Conservation (phyloP, 306 rosid species). For the Casuarina equisetifolia region DNA sequence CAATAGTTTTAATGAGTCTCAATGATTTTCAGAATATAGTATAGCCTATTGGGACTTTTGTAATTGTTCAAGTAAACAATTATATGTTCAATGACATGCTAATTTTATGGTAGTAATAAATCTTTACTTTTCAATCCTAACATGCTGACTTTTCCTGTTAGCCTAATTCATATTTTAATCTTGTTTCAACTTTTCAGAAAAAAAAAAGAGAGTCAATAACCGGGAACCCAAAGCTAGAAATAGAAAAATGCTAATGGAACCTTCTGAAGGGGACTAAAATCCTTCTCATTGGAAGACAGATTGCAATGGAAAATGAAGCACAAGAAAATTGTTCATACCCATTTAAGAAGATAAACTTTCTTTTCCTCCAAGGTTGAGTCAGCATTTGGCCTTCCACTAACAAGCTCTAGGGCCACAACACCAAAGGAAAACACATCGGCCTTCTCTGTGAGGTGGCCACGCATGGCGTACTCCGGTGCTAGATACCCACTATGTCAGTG, state of each 20-base stretch:
- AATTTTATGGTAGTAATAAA: too few relatives aligned
- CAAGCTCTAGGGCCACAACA: conserved; percentile 47
- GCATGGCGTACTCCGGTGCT: conserved; percentile 38
- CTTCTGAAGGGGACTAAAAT: neutral
- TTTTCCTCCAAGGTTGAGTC: conserved; percentile 58
- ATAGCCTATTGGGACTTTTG: too few relatives aligned
- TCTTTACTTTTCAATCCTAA: too few relatives aligned
- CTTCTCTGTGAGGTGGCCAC: conserved; percentile 83
- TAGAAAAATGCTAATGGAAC: neutral
- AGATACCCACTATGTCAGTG: conserved; percentile 65
- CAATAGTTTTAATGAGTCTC: too few relatives aligned
- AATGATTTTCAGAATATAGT: too few relatives aligned
- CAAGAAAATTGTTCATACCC: conserved; percentile 46
- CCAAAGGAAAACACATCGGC: conserved; percentile 85
- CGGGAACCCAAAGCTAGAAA: too few relatives aligned
- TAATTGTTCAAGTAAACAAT: too few relatives aligned
- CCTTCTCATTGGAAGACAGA: neutral
- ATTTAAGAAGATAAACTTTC: conserved; percentile 67
- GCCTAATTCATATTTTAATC: too few relatives aligned
- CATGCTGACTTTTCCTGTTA: too few relatives aligned
- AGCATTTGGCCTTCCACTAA: conserved; percentile 17
- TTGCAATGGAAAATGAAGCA: neutral
- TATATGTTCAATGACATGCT: too few relatives aligned
- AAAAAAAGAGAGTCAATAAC: too few relatives aligned
- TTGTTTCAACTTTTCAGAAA: too few relatives aligned